Evolutionary conservation across 805 yeast genomes (phyloP), one percentile per base, ranked within the genome.

Genomic region (Candida ovalis): DNA sequence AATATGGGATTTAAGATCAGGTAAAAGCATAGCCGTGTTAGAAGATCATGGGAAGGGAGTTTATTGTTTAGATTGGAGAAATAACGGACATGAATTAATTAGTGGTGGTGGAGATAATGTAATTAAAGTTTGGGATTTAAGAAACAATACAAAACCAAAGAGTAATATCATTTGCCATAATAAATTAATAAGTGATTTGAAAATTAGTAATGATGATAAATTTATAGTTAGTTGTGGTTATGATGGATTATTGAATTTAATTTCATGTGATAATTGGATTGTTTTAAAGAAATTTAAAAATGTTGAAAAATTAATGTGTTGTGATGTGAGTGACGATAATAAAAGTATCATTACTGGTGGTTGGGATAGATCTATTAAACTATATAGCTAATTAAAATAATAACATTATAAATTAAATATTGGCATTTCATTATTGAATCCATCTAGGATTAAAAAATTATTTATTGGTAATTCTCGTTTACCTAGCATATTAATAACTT

Each of bases 1-100:
- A 40, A 62, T 91, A 2, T 92, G 97, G 97, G 99, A 92, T 67
- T 63, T 92, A 36, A 69, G 99, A 45, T 73, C 85, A 0, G 98
- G 97, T 3, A 73, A 78, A 47, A 71, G 80, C 0, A 74, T 87
- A 1, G 72, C 78, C 62, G 65, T 73, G 9, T 64, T 89, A 3
- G 71, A 56, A 32, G 87, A 87, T 1, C 98, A 94, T 64, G 76
- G 79, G 6, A 77, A 81, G 49, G 89, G 88, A 0, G 78, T 92
- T 0, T 81, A 87, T 63, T 69, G 83, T 1, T 61, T 84, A 40
- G 88, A 79, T 54, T 92, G 95, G 86, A 73, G 91, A 3, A 74
- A 77, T 1, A 84, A 87, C 64, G 96, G 96, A 1, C 75, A 75
- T 55, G 83, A 84, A 44, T 57, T 89, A 3, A 90, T 90, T 2